Evolutionary conservation across 345 rosid genomes (phyloP).

Genomic region (Toxicodendron radicans): DNA sequence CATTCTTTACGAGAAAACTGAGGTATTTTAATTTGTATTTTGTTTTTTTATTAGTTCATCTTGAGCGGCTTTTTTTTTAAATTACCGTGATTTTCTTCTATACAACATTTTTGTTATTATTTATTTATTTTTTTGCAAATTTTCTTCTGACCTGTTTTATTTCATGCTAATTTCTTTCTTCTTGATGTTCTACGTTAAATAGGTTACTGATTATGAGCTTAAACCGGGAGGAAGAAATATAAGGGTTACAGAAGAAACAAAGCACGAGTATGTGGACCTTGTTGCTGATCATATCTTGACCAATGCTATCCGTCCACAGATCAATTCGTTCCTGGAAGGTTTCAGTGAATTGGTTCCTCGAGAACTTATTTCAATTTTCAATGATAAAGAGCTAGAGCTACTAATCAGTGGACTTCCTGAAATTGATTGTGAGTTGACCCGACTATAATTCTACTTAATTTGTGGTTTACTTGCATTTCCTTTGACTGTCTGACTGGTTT

Average conservation of each 20-base stretch:
- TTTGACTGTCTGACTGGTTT: background rate
- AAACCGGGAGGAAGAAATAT: conserved; percentile 95
- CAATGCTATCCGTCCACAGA: conserved; percentile 96
- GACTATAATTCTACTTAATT: conserved; percentile 3
- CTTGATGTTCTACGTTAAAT: conserved; percentile 25
- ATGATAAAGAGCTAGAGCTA: conserved; percentile 99
- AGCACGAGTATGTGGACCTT: conserved; percentile 96
- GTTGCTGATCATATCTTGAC: conserved; percentile 95
- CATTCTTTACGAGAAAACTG: conserved; percentile 92
- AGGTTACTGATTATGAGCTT: conserved; percentile 98
- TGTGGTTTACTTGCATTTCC: conserved; percentile 16
- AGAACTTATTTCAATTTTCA: conserved; percentile 84
- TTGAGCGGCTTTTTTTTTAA: background rate
- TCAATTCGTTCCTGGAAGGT: conserved; percentile 84
- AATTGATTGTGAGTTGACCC: conserved; percentile 78
- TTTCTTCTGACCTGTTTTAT: background rate
- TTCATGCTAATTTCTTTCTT: conserved; percentile 1
- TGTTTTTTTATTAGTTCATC: background rate
- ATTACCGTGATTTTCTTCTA: background rate
- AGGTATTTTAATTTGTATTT: conserved; percentile 44
- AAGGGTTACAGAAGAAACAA: conserved; percentile 95
- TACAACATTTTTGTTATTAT: background rate
- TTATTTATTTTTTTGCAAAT: background rate
- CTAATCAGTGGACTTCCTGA: conserved; percentile 99
- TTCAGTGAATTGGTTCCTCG: conserved; percentile 75